Conservation (phyloP, 768 basidiomycete genomes). For the Tricholoma flavovirens region DNA sequence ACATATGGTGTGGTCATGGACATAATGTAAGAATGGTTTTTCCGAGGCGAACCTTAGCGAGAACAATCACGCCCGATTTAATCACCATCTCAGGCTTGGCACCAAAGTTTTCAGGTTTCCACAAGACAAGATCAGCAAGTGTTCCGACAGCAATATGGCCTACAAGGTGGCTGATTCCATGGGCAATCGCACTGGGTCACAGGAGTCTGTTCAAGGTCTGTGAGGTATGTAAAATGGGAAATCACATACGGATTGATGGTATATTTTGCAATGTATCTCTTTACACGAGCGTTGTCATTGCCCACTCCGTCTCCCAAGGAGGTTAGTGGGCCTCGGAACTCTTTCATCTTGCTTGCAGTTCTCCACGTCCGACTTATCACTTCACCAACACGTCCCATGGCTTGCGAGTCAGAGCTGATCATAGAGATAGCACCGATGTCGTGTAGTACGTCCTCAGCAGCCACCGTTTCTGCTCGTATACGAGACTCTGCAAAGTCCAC, state of each 20-base stretch:
- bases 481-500: constrained; percentile 95
- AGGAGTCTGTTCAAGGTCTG: not conserved
- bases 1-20: constrained; percentile 1
- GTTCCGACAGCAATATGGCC: constrained; percentile 79
- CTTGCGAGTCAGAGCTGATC: constrained; percentile 95
- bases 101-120: constrained; percentile 94
- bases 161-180: constrained; percentile 84
- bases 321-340: constrained; percentile 66
- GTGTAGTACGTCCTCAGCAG: constrained; percentile 94
- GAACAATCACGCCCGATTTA: constrained; percentile 91
- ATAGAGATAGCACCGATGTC: constrained; percentile 93
- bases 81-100: constrained; percentile 90
- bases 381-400: constrained; percentile 97
- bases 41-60: constrained; percentile 61
- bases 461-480: constrained; percentile 93
- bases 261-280: constrained; percentile 93
- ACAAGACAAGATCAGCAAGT: constrained; percentile 91
- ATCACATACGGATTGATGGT: constrained; percentile 89
- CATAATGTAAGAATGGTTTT: not conserved
- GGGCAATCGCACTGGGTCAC: constrained; percentile 73
- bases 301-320: constrained; percentile 64
- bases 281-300: constrained; percentile 85
- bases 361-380: constrained; percentile 92
- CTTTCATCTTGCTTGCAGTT: constrained; percentile 92
- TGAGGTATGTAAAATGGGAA: not conserved